Evolutionary conservation across 768 basidiomycete species (phyloP), one percentile per base, ranked within the genome.

Genomic region (Termitomyces sp.): DNA sequence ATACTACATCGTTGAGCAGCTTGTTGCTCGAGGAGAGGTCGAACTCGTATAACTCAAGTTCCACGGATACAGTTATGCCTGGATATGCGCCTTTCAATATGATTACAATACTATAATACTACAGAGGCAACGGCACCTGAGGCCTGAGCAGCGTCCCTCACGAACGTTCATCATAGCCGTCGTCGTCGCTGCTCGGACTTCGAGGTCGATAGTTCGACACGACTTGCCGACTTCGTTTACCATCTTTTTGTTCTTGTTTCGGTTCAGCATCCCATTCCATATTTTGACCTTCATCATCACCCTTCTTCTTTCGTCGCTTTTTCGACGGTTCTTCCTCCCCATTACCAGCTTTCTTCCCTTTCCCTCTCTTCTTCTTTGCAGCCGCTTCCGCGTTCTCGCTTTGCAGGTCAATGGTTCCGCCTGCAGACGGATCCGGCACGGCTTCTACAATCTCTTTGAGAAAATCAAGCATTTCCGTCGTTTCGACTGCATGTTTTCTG

Each of bases 401-500:
- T 49, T 88, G 87, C 16, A 91, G 70, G 66, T 89, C 85, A 45
- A 90, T 83, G 0, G 88, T 91, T 2, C 88, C 91, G 12, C 91
- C 90, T 20, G 85, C 85, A 4, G 91, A 89, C 0, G 95, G 95
- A 72, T 98, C 95, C 0, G 92, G 89, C 6, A 96, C 85, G 37
- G 78, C 75, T 67, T 89, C 86, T 24, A 96, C 94, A 54, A 97
- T 85, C 69, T 98, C 95, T 69, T 92, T 90, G 34, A 98, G 81
- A 73, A 98, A 98, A 72, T 98, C 96, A 52, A 98, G 85, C 78
- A 86, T 91, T 63, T 93, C 88, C 12, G 87, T 89, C 16, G 86
- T 87, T 58, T 91, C 89, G 9, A 98, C 86, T 0, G 94, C 93
- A 65, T 94, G 91, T 79, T 98, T 98, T 63, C 95, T 98, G 69